Conservation (phyloP, 495 filamentous ascomycete genomes). For the Tetracladium setigerum region DNA sequence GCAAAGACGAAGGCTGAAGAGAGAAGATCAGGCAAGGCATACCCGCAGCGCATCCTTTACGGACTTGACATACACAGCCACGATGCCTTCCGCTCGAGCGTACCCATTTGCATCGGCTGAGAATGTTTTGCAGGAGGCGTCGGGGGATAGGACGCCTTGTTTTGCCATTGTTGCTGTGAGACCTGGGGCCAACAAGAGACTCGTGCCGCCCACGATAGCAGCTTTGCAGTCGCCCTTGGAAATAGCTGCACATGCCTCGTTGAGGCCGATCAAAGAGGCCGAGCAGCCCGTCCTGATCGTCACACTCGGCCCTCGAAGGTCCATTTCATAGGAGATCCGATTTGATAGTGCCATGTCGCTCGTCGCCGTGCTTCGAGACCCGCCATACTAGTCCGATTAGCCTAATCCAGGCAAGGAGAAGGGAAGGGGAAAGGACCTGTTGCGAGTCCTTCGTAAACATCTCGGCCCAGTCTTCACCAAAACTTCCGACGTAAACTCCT, state of each 20-base stretch:
- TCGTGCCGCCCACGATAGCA: constrained; percentile 5
- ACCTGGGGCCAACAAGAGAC: constrained; percentile 20
- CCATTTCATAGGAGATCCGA: constrained; percentile 50
- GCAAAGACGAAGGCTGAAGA: too few species aligned
- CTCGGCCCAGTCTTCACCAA: constrained; percentile 12
- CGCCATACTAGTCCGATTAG: too few species aligned
- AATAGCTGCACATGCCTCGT: constrained; percentile 1
- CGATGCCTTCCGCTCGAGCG: constrained; percentile 34
- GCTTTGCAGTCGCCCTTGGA: not conserved
- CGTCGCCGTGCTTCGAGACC: constrained; percentile 25
- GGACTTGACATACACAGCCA: constrained; percentile 52
- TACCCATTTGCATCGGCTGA: constrained; percentile 34
- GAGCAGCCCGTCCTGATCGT: constrained; percentile 83
- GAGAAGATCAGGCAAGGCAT: too few species aligned
- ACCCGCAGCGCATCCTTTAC: too few species aligned
- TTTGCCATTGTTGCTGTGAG: constrained; percentile 20
- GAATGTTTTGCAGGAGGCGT: constrained; percentile 31
- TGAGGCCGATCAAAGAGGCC: constrained; percentile 28
- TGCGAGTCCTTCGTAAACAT: not conserved
- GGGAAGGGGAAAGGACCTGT: too few species aligned
- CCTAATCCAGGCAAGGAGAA: too few species aligned
- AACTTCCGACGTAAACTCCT: constrained; percentile 26
- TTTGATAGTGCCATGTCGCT: constrained; percentile 48
- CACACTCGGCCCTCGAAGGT: constrained; percentile 51
- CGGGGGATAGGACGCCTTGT: constrained; percentile 21